These are phyloP conservation scores for Elongisporangium prolatum DNA, from an alignment of 352 stramenopile genomes.

Conservation along the genomic window DNA sequence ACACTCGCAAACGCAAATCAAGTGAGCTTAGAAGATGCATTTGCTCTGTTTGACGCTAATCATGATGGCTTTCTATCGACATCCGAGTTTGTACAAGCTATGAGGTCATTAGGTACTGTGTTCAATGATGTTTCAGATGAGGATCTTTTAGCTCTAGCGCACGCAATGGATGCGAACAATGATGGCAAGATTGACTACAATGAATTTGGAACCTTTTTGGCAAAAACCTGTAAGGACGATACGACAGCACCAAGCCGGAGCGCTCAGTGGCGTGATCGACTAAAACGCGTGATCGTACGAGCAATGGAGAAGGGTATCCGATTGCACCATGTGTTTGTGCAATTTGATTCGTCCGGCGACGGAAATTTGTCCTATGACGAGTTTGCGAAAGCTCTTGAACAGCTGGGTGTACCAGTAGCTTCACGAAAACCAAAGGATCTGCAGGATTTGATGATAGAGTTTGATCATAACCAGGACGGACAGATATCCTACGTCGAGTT, in stretches of 20 bases:
- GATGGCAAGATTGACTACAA: conserved; percentile 38
- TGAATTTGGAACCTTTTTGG: conserved; percentile 38
- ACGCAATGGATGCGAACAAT: conserved; percentile 38
- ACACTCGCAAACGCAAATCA: conserved; percentile 23
- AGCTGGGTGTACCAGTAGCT: conserved; percentile 34
- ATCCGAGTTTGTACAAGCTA: conserved; percentile 39
- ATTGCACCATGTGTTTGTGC: conserved; percentile 59
- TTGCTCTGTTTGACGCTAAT: conserved; percentile 37
- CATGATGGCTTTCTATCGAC: conserved; percentile 38
- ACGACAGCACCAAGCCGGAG: conserved; percentile 11
- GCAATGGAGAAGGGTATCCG: conserved; percentile 52
- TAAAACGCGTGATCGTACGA: conserved; percentile 45
- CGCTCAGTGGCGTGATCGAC: conserved; percentile 32
- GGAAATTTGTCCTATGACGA: conserved; percentile 53
- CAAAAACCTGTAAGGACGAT: conserved; percentile 2
- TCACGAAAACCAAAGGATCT: conserved; percentile 13
- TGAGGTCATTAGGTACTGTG: conserved; percentile 38
- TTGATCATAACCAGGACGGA: conserved; percentile 59
- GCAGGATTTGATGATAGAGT: conserved; percentile 31
- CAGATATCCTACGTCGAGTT: conserved; percentile 82
- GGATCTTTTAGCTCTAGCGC: conserved; percentile 24
- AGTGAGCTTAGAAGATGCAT: conserved; percentile 25
- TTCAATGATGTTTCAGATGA: conserved; percentile 38
- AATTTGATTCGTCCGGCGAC: conserved; percentile 58
- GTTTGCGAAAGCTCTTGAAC: conserved; percentile 40